A percentile compares a stretch with the other conserved stretches of the same genome.
These are phyloP conservation scores for Penicillium subrubescens DNA, from an alignment of 495 filamentous ascomycete species.

Conservation along the genomic window DNA sequence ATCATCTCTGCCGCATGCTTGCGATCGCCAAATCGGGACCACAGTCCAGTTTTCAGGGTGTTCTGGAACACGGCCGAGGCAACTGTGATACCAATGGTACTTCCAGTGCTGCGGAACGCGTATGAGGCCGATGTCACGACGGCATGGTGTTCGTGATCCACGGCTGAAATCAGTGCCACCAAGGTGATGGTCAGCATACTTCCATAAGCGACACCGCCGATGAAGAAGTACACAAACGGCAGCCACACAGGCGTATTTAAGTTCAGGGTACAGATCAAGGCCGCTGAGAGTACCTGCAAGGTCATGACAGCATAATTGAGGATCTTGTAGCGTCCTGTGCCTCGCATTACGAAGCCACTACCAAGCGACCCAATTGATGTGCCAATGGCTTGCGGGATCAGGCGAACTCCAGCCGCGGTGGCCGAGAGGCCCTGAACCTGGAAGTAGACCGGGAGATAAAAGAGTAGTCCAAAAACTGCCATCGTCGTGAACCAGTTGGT, in stretches of 20 bases:
- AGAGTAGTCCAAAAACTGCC: constrained; percentile 57
- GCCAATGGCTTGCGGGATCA: constrained; percentile 69
- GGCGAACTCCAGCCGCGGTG: constrained; percentile 67
- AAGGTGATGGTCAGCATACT: constrained; percentile 79
- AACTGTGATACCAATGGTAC: constrained; percentile 80
- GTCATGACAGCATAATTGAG: constrained; percentile 58
- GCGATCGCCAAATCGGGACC: constrained; percentile 66
- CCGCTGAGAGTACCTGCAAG: constrained; percentile 53
- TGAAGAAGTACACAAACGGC: constrained; percentile 67
- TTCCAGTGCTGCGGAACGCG: constrained; percentile 79
- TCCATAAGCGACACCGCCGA: constrained; percentile 71
- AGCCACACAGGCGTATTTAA: constrained; percentile 61
- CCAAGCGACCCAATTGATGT: constrained; percentile 71
- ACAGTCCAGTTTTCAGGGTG: constrained; percentile 56
- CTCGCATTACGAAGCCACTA: constrained; percentile 74
- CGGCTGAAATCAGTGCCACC: constrained; percentile 76
- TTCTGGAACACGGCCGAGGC: constrained; percentile 83
- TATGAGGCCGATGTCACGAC: constrained; percentile 84
- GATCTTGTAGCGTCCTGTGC: constrained; percentile 69
- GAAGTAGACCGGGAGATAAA: constrained; percentile 82
- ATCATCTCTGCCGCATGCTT: constrained; percentile 71
- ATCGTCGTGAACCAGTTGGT: constrained; percentile 71
- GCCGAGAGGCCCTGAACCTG: constrained; percentile 73
- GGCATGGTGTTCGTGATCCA: constrained; percentile 81
- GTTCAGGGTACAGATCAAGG: constrained; percentile 54